Percentiles rank a stretch among this genome's conserved stretches.
These are phyloP conservation scores for Zoysia japonica DNA, from an alignment of 176 grass and related monocot species.

Conservation along the genomic window DNA sequence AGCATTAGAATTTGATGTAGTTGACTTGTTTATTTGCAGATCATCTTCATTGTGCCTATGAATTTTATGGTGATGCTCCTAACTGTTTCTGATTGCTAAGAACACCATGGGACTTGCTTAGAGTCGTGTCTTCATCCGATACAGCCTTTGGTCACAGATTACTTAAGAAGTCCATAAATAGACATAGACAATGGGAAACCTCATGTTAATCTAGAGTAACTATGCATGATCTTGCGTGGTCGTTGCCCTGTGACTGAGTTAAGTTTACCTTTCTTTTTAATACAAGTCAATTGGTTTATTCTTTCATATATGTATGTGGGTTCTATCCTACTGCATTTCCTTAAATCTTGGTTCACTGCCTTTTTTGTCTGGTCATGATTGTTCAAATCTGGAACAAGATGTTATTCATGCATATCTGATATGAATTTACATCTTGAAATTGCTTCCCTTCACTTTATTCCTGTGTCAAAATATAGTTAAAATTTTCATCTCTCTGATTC, in stretches of 20 bases:
- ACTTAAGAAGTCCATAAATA: background rate
- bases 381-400: background rate
- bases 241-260: background rate
- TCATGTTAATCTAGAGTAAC: background rate
- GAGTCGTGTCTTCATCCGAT: background rate
- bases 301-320: background rate
- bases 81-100: background rate
- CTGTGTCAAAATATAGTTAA: background rate
- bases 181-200: background rate
- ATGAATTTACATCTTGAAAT: conserved; percentile 7
- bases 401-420: conserved; percentile 11
- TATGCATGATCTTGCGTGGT: background rate
- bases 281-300: background rate
- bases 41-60: background rate
- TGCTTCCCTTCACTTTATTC: conserved; percentile 6
- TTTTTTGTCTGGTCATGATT: background rate
- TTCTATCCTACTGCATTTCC: background rate
- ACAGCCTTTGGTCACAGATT: background rate
- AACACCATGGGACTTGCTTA: background rate
- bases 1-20: background rate
- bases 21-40: background rate
- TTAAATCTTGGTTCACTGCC: background rate
- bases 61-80: background rate
- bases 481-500: conserved; percentile 16
- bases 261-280: background rate